Evolutionary conservation across 129 eudicot species (phyloP).

Genomic region (Smallanthus sonchifolius): DNA sequence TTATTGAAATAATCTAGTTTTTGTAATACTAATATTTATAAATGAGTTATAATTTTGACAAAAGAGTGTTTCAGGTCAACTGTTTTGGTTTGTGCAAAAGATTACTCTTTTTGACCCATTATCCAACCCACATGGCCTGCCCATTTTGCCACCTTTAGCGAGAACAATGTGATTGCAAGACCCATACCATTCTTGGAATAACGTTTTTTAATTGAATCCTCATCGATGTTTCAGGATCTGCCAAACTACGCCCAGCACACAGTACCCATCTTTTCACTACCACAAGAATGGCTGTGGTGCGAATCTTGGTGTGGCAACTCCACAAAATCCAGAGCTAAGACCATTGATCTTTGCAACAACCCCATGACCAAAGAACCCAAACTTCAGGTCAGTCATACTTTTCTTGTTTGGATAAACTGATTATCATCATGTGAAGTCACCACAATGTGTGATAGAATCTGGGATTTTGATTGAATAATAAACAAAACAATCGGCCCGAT

Average conservation of each 20-base stretch:
- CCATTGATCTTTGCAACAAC: slow-evolving; percentile 96
- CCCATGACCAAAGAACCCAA: slow-evolving; percentile 99
- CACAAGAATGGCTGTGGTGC: slow-evolving; percentile 99
- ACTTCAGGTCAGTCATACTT: slow-evolving; percentile 62
- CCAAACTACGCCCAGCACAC: slow-evolving; percentile 95
- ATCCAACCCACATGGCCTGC: not conserved
- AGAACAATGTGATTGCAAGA: not conserved
- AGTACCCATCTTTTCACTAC: slow-evolving; percentile 92
- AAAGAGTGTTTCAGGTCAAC: not conserved
- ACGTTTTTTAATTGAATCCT: not conserved
- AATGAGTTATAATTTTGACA: not conserved
- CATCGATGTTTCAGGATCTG: slow-evolving; percentile 59
- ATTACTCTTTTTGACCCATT: not conserved
- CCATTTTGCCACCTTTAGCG: not conserved
- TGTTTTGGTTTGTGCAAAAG: not conserved
- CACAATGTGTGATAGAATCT: too few relatives aligned
- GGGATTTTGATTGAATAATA: too few relatives aligned
- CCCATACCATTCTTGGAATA: not conserved
- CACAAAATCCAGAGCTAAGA: slow-evolving; percentile 83
- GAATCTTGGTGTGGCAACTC: slow-evolving; percentile 99
- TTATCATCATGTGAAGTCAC: too few relatives aligned
- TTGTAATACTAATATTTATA: not conserved
- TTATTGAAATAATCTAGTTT: not conserved
- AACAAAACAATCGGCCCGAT: too few relatives aligned
- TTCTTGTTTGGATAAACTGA: not conserved